Evolutionary conservation across 2,329 filamentous ascomycete genomes (phyloP).

Genomic region (Keithomyces neogunnii): DNA sequence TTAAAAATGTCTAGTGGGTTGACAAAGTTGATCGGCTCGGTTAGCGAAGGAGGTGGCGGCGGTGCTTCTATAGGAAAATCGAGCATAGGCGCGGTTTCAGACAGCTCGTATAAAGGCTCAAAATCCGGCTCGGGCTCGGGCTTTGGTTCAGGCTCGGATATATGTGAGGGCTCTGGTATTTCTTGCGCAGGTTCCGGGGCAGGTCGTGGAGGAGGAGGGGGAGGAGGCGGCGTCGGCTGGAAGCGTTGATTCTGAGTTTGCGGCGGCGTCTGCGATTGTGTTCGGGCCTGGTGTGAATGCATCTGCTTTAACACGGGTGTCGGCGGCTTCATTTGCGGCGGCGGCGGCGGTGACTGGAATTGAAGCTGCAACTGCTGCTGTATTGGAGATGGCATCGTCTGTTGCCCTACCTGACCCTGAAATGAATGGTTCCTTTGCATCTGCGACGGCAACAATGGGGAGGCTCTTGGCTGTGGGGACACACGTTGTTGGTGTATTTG

Average conservation of each 20-base stretch:
- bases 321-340: constrained; percentile 1
- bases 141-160: not conserved
- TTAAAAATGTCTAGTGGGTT: constrained; percentile 30
- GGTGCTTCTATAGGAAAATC: not conserved
- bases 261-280: constrained; percentile 15
- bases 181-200: constrained; percentile 4
- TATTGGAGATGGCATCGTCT: constrained; percentile 8
- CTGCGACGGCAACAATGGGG: constrained; percentile 8
- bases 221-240: constrained; percentile 10
- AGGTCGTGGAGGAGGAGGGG: constrained; percentile 2
- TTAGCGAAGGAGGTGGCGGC: constrained; percentile 4
- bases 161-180: not conserved
- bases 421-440: constrained; percentile 9
- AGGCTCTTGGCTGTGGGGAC: constrained; percentile 9
- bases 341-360: constrained; percentile 12
- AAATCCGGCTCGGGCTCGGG: not conserved
- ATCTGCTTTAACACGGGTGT: constrained; percentile 11
- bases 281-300: constrained; percentile 15
- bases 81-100: not conserved
- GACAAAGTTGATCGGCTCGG: constrained; percentile 22
- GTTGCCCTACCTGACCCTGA: constrained; percentile 7
- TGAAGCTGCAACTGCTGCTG: constrained; percentile 20
- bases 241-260: constrained; percentile 6
- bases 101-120: not conserved
- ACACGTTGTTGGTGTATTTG: constrained; percentile 13